Evolutionary conservation across 495 filamentous ascomycete genomes (phyloP).

Genomic region (Pseudotulostoma volvatum): DNA sequence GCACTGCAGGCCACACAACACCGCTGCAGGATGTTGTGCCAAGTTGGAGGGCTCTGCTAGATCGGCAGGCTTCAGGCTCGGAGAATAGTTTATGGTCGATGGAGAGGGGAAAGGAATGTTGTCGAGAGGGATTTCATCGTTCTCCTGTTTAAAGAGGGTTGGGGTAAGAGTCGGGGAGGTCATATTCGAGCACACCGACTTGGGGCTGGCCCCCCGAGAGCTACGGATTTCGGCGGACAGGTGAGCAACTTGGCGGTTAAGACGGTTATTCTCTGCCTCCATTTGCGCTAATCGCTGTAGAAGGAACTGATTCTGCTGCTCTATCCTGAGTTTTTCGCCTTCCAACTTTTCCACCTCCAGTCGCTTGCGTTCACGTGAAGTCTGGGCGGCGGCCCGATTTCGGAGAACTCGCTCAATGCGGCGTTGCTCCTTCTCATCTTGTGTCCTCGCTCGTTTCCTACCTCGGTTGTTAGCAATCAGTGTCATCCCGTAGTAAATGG

Average conservation of each 20-base stretch:
- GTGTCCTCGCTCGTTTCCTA: slow-evolving; percentile 95
- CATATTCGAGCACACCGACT: slow-evolving; percentile 19
- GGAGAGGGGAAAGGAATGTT: slow-evolving; percentile 35
- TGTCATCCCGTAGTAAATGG: slow-evolving; percentile 3
- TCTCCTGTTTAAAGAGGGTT: slow-evolving; percentile 40
- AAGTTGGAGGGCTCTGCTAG: slow-evolving; percentile 60
- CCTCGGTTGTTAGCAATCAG: slow-evolving; percentile 2
- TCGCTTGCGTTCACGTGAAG: slow-evolving; percentile 87
- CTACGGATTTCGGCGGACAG: slow-evolving; percentile 43
- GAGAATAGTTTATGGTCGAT: slow-evolving; percentile 32
- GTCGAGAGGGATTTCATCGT: slow-evolving; percentile 32
- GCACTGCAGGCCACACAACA: slow-evolving; percentile 99
- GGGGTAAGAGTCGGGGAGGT: slow-evolving; percentile 31
- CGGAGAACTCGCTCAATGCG: slow-evolving; percentile 93
- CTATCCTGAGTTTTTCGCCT: slow-evolving; percentile 49
- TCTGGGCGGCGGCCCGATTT: slow-evolving; percentile 90
- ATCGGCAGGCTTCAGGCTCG: slow-evolving; percentile 32
- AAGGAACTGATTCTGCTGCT: slow-evolving; percentile 53
- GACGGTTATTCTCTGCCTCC: slow-evolving; percentile 46
- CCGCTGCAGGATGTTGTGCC: slow-evolving; percentile 99
- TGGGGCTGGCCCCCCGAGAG: slow-evolving; percentile 27
- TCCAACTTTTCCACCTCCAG: slow-evolving; percentile 85
- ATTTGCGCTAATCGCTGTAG: slow-evolving; percentile 45
- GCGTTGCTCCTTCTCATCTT: slow-evolving; percentile 96
- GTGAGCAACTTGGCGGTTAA: slow-evolving; percentile 48